Conservation (phyloP, 2,329 filamentous ascomycete genomes). For the Aspergillus costaricaensis region DNA sequence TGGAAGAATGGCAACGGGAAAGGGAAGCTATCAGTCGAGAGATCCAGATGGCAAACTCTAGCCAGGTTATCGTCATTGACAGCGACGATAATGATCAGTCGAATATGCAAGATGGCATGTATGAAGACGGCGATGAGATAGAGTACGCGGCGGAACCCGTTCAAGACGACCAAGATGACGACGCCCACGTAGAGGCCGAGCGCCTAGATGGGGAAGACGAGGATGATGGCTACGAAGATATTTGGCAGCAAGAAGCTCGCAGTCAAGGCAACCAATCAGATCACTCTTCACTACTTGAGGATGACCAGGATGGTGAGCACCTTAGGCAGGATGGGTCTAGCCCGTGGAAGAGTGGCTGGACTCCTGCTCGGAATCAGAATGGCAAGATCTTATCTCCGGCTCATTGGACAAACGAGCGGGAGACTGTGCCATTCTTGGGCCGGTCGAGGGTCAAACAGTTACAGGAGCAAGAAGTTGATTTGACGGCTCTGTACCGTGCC, state of each 20-base stretch:
- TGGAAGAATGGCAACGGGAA: conserved; percentile 49
- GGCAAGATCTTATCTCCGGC: conserved; percentile 30
- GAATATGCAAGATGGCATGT: conserved; percentile 6
- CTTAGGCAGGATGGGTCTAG: conserved; percentile 30
- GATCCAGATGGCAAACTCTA: conserved; percentile 46
- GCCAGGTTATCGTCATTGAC: conserved; percentile 48
- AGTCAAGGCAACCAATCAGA: conserved; percentile 38
- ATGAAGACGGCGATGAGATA: conserved; percentile 3
- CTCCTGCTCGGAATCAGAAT: conserved; percentile 25
- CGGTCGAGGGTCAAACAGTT: conserved; percentile 37
- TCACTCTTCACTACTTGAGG: conserved; percentile 22
- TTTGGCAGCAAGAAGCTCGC: conserved; percentile 51
- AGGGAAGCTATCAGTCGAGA: conserved; percentile 47
- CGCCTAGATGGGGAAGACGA: conserved; percentile 24
- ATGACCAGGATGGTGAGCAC: conserved; percentile 24
- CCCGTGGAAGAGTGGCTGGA: conserved; percentile 34
- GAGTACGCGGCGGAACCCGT: conserved; percentile 5
- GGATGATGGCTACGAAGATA: conserved; percentile 46
- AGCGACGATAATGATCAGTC: conserved; percentile 37
- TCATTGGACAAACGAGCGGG: conserved; percentile 32
- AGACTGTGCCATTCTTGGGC: conserved; percentile 31
- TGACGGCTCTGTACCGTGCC: conserved; percentile 34
- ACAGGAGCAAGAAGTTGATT: conserved; percentile 38
- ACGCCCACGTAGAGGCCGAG: conserved; percentile 19
- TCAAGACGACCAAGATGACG: conserved; percentile 16